A percentile compares a stretch with the other conserved stretches of the same genome.
Evolutionary conservation across 75 land plant species (phyloP).

Genomic region (Adiantum capillusveneris): DNA sequence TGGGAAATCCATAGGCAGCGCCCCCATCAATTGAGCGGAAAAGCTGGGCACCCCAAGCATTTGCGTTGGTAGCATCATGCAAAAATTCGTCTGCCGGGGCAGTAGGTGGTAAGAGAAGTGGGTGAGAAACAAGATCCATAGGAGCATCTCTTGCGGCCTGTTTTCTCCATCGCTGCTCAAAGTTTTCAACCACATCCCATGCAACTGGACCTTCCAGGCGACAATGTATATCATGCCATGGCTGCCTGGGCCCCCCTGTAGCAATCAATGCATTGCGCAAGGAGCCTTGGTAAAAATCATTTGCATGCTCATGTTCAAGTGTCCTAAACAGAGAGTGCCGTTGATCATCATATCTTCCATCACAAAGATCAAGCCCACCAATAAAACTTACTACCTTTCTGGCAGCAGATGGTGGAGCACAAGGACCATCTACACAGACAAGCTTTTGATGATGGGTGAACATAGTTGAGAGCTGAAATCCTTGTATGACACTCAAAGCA

Average conservation of each 20-base stretch:
- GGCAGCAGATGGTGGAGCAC: slow-evolving; percentile 4
- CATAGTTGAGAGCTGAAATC: slow-evolving; percentile 16
- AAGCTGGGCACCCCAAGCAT: slow-evolving; percentile 33
- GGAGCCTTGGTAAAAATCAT: slow-evolving; percentile 44
- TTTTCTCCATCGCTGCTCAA: slow-evolving; percentile 43
- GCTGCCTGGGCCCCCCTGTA: slow-evolving; percentile 49
- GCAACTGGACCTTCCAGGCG: slow-evolving; percentile 40
- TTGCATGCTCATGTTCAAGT: slow-evolving; percentile 18
- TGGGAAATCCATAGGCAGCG: slow-evolving; percentile 25
- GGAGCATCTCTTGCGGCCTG: slow-evolving; percentile 9
- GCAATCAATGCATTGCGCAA: slow-evolving; percentile 16
- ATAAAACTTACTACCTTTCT: slow-evolving; percentile 37
- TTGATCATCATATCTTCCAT: slow-evolving; percentile 53
- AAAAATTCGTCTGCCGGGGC: not conserved
- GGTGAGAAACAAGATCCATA: slow-evolving; percentile 7
- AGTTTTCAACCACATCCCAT: slow-evolving; percentile 44
- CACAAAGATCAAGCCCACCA: slow-evolving; percentile 49
- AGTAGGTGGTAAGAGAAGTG: slow-evolving; percentile 4
- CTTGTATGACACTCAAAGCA: slow-evolving; percentile 13
- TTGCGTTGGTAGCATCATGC: slow-evolving; percentile 17
- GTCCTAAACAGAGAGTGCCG: slow-evolving; percentile 39
- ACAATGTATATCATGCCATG: slow-evolving; percentile 53
- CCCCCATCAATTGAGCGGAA: slow-evolving; percentile 49
- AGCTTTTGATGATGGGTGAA: slow-evolving; percentile 89
- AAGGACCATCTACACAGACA: slow-evolving; percentile 44